These are phyloP conservation scores for Amphicarpaea edgeworthii DNA, from an alignment of 306 rosid genomes.

Conservation along the genomic window DNA sequence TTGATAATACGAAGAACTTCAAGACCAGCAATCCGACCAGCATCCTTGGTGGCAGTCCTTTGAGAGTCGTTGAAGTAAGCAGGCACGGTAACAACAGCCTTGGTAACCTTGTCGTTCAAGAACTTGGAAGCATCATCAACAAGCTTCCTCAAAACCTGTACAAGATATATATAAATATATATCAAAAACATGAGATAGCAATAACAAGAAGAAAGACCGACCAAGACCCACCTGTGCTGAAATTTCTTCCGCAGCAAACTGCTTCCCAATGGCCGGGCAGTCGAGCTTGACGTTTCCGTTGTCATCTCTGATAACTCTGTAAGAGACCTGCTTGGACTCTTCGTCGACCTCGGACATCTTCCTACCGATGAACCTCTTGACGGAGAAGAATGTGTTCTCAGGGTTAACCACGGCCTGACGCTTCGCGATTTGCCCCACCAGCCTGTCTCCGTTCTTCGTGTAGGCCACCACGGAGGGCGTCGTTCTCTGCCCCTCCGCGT, in stretches of 20 bases:
- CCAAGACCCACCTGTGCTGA: slow-evolving; percentile 81
- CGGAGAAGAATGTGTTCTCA: slow-evolving; percentile 87
- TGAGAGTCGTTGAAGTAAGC: slow-evolving; percentile 99
- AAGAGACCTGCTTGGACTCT: slow-evolving; percentile 90
- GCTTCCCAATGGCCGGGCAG: slow-evolving; percentile 82
- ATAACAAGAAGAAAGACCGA: no score
- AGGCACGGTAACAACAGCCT: slow-evolving; percentile 97
- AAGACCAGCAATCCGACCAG: slow-evolving; percentile 97
- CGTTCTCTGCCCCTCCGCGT: slow-evolving; percentile 91
- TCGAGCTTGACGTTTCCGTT: slow-evolving; percentile 89
- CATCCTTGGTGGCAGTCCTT: slow-evolving; percentile 97
- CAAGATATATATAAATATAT: no score
- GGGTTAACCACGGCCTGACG: slow-evolving; percentile 94
- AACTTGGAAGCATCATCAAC: slow-evolving; percentile 98
- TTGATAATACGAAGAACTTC: slow-evolving; percentile 96
- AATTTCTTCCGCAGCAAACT: slow-evolving; percentile 88
- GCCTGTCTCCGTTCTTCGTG: slow-evolving; percentile 83
- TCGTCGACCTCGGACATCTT: slow-evolving; percentile 95
- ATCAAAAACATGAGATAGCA: no score
- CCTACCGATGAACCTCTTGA: slow-evolving; percentile 89
- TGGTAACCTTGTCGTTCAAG: slow-evolving; percentile 92
- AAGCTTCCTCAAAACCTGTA: slow-evolving; percentile 71
- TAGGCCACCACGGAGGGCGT: slow-evolving; percentile 97
- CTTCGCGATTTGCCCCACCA: slow-evolving; percentile 91
- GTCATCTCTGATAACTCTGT: slow-evolving; percentile 78